Conservation (phyloP, 345 rosid genomes). For the Cardamine chenopodiifolia region DNA sequence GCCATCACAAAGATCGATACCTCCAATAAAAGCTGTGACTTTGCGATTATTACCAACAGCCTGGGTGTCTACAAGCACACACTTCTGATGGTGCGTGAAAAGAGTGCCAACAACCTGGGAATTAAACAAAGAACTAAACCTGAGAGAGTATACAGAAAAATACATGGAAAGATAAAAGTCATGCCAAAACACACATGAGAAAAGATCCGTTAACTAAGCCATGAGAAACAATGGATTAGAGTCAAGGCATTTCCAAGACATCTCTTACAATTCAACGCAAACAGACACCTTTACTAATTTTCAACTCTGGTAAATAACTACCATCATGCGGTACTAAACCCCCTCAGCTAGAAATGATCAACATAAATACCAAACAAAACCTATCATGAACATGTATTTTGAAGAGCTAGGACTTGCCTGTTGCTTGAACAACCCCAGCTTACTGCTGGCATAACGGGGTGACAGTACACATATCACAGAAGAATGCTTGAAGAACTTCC, state of each 20-base stretch:
- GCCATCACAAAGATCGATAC: conserved; percentile 93
- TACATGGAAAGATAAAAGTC: background rate
- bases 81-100: conserved; percentile 96
- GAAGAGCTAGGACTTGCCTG: conserved; percentile 51
- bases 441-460: conserved; percentile 87
- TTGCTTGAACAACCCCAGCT: conserved; percentile 78
- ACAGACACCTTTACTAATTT: conserved; percentile 17
- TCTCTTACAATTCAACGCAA: background rate
- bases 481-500: conserved; percentile 89
- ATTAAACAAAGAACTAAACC: conserved; percentile 15
- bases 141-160: conserved; percentile 1
- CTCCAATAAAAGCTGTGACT: conserved; percentile 89
- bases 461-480: conserved; percentile 92
- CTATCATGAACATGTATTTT: background rate
- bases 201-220: background rate
- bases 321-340: background rate
- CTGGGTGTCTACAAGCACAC: conserved; percentile 87
- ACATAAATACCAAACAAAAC: background rate
- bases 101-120: conserved; percentile 82
- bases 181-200: conserved; percentile 2
- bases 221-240: conserved; percentile 16
- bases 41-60: conserved; percentile 72
- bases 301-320: background rate
- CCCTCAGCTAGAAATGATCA: background rate
- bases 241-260: background rate